These are phyloP conservation scores for Fusarium tjaetaba DNA, from an alignment of 2,329 filamentous ascomycete genomes.

Conservation along the genomic window DNA sequence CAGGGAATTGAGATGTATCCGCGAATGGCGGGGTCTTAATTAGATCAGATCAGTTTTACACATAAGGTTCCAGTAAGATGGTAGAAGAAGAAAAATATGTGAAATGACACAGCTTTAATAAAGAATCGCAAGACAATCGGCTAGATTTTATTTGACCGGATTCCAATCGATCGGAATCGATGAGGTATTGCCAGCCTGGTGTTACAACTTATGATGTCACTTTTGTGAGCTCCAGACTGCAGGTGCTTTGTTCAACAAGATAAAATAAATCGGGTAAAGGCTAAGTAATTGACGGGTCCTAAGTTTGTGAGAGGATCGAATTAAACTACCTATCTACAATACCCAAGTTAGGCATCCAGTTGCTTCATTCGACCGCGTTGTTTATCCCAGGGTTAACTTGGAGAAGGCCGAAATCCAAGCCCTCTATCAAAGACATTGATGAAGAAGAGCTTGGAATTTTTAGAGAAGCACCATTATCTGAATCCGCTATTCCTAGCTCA, in stretches of 20 bases:
- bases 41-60: background rate
- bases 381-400: background rate
- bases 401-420: background rate
- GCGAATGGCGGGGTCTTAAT: background rate
- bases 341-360: background rate
- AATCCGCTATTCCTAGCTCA: background rate
- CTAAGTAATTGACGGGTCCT: background rate
- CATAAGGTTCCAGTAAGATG: background rate
- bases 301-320: background rate
- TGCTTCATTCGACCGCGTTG: background rate
- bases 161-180: conserved; percentile 13
- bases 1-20: background rate
- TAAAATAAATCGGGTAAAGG: background rate
- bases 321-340: background rate
- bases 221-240: conserved; percentile 1
- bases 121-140: background rate
- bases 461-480: background rate
- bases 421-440: background rate
- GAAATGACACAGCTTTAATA: background rate
- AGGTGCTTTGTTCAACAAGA: background rate
- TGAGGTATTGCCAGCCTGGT: conserved; percentile 20
- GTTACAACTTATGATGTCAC: conserved; percentile 37
- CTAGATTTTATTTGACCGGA: background rate
- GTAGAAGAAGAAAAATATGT: background rate
- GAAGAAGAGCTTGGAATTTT: background rate